Percentiles rank a stretch among this genome's conserved stretches.
Conservation (phyloP, 139 green algal species). For the Nannochloris sp. region DNA sequence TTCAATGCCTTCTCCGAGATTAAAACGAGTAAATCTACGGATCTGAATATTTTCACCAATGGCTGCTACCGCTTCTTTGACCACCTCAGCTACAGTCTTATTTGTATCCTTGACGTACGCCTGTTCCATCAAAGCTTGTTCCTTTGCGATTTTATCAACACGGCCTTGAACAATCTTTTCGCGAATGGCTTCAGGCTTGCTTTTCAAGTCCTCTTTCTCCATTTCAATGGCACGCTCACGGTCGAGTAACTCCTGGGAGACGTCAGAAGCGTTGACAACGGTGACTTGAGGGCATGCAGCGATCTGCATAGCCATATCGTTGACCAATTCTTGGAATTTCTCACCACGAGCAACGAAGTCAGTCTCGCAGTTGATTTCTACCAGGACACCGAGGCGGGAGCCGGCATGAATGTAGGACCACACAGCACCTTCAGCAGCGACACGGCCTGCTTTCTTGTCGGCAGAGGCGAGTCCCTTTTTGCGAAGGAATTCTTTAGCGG, state of each 20-base stretch:
- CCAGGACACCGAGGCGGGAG: constrained; percentile 75
- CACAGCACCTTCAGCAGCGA: constrained; percentile 87
- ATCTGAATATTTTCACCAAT: constrained; percentile 90
- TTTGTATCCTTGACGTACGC: constrained; percentile 79
- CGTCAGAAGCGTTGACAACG: constrained; percentile 53
- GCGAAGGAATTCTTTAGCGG: constrained; percentile 82
- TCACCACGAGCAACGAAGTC: constrained; percentile 90
- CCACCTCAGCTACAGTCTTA: constrained; percentile 73
- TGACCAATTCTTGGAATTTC: constrained; percentile 73
- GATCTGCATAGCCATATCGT: constrained; percentile 68
- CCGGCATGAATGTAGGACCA: constrained; percentile 90
- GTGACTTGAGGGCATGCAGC: constrained; percentile 57
- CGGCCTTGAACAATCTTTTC: constrained; percentile 92
- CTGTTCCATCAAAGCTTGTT: constrained; percentile 83
- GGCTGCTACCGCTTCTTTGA: constrained; percentile 83
- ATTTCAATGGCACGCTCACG: constrained; percentile 83
- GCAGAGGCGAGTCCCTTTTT: constrained; percentile 94
- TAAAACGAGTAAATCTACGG: constrained; percentile 73
- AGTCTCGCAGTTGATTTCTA: constrained; percentile 96
- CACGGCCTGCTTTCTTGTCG: constrained; percentile 91
- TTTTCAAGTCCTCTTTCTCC: constrained; percentile 88
- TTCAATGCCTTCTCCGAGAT: constrained; percentile 82
- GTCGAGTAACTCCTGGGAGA: constrained; percentile 49
- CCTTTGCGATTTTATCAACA: constrained; percentile 78
- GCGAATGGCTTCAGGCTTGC: constrained; percentile 92